These are phyloP conservation scores for Adiantum capillusveneris DNA, from an alignment of 75 land plant genomes.

Conservation along the genomic window DNA sequence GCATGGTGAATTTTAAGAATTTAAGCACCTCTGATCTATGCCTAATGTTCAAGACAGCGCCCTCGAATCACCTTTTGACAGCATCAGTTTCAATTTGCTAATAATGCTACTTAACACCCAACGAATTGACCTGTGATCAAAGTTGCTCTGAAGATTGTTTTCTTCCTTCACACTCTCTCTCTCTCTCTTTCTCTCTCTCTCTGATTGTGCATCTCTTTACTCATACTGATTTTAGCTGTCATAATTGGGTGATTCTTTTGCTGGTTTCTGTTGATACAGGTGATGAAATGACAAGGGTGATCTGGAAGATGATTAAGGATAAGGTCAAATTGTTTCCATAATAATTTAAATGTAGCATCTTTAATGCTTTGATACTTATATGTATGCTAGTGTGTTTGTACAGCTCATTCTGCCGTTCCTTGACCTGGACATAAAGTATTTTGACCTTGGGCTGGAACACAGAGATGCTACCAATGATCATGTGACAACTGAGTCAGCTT, in stretches of 20 bases:
- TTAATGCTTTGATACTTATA: constrained; percentile 4
- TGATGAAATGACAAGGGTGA: constrained; percentile 94
- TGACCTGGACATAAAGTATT: constrained; percentile 80
- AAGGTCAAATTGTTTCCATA: constrained; percentile 39
- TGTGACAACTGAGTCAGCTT: constrained; percentile 80
- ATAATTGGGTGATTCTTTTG: neutral
- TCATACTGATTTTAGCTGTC: neutral
- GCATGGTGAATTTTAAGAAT: too few relatives aligned
- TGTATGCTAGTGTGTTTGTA: constrained; percentile 7
- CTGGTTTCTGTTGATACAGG: constrained; percentile 29
- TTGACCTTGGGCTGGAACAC: constrained; percentile 64
- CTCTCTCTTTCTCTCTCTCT: constrained; percentile 1
- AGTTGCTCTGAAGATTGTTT: neutral
- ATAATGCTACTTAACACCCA: neutral
- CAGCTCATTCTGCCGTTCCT: constrained; percentile 77
- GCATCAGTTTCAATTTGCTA: too few relatives aligned
- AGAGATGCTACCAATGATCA: constrained; percentile 83
- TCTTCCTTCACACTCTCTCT: neutral
- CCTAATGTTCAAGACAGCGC: too few relatives aligned
- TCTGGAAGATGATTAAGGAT: constrained; percentile 90
- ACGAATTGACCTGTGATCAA: neutral
- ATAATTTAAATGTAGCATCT: neutral
- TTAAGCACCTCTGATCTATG: too few relatives aligned
- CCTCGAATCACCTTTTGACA: too few relatives aligned
- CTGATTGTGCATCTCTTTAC: neutral